Evolutionary conservation across 2,329 filamentous ascomycete species (phyloP), one percentile per base, ranked within the genome.

Genomic region (Phialemoniopsis sp.): DNA sequence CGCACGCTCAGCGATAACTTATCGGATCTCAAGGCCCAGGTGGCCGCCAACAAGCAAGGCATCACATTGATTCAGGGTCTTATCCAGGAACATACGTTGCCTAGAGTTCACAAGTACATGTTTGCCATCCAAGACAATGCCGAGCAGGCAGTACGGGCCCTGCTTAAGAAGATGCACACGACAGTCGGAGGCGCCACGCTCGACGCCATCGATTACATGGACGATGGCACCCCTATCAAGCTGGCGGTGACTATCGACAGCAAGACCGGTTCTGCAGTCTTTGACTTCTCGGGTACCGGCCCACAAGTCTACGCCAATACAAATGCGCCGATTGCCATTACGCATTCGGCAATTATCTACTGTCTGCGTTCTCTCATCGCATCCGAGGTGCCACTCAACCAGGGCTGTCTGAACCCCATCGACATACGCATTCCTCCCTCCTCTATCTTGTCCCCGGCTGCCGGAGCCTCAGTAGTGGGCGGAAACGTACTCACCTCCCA

Each of bases 81-180:
- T 2, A 87, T 90, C 46, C 71, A 78, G 13, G 87, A 91, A 51
- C 89, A 87, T 47, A 78, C 79, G 7, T 79, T 86, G 45, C 68
- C 79, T 3, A 80, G 83, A 0, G 86, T 90, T 0, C 80, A 86
- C 45, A 80, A 85, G 50, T 89, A 89, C 58, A 90, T 91, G 87
- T 68, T 73, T 32, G 82, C 74, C 34, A 90, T 91, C 41, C 86
- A 90, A 56, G 70, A 77, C 33, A 89, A 87, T 29, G 87, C 87
- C 1, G 86, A 88, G 50, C 66, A 78, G 1, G 81, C 80, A 13
- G 87, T 93, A 0, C 76, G 85, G 10, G 76, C 76, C 34, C 67
- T 91, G 4, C 67, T 91, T 16, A 88, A 85, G 52, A 68, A 75
- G 3, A 29, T 79, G 1, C 32, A 80, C 83, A 26, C 83, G 82